A percentile compares a stretch with the other conserved stretches of the same genome.
These are phyloP conservation scores for Lepidopterella palustris DNA, from an alignment of 495 filamentous ascomycete genomes.

Conservation along the genomic window DNA sequence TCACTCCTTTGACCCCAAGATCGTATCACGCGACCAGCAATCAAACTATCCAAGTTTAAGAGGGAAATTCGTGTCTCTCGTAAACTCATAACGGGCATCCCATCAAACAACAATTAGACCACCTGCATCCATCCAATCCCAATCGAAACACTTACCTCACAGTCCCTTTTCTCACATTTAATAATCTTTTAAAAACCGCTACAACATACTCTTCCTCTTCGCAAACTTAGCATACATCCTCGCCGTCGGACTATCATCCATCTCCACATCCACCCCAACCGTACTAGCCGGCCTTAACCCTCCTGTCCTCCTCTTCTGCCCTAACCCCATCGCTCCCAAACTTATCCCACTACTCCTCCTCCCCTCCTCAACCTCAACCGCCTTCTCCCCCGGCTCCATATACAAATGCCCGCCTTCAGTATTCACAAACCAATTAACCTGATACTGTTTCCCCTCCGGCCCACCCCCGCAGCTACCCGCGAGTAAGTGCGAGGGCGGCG, in stretches of 20 bases:
- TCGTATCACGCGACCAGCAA: no score
- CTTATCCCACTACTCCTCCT: not conserved
- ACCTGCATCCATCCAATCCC: no score
- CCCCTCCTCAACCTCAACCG: not conserved
- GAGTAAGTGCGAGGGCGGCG: conserved; percentile 49
- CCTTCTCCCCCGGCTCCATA: conserved; percentile 27
- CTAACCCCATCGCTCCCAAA: not conserved
- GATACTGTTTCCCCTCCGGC: conserved; percentile 47
- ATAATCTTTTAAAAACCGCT: no score
- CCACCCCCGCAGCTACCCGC: conserved; percentile 60
- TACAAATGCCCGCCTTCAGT: conserved; percentile 37
- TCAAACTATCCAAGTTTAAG: no score
- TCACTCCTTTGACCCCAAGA: no score
- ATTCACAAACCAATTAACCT: conserved; percentile 54
- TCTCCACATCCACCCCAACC: conserved; percentile 10
- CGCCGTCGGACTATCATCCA: conserved; percentile 3
- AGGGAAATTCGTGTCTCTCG: no score
- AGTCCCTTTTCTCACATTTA: no score
- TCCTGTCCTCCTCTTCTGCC: not conserved
- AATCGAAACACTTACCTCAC: no score
- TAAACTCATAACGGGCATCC: no score
- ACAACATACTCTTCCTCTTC: conserved; percentile 27
- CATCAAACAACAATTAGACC: no score
- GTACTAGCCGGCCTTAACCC: conserved; percentile 6
- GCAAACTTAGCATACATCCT: conserved; percentile 21